Base-by-base conservation (phyloP, 148 eudicot species). In the Rhododendron kiyosumense region DNA sequence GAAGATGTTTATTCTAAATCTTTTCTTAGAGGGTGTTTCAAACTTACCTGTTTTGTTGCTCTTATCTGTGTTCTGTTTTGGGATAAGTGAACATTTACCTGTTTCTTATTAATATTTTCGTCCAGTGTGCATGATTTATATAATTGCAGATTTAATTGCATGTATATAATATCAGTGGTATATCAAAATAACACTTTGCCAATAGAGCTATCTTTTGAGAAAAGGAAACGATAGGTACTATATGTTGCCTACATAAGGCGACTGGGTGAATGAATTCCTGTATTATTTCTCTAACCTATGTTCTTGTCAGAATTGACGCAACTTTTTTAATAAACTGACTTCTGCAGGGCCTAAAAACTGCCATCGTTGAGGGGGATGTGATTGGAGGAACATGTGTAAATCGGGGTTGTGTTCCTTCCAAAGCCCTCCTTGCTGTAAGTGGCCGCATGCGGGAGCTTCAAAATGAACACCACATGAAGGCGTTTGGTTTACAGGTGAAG, bases 401-500 rank as follows among this genome's bases (percentile, higher is more conserved):
- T 90, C 91, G 99, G 85, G 99, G 99, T 61, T 97, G 99, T 90
- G 99, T 97, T 83, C 99, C 99, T 86, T 97, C 99, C 28, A 97
- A 97, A 88, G 99, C 99, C 26, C 95, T 97, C 88, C 92, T 97
- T 85, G 99, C 99, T 84, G 99, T 94, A 65, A 97, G 99, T 90
- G 99, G 99, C 26, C 93, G 99, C 83, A 95, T 97, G 99, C 93
- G 98, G 46, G 99, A 97, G 89, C 98, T 97, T 91, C 99, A 95
- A 86, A 95, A 97, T 85, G 98, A 97, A 82, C 98, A 93, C 32
- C 99, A 97, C 87, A 92, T 97, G 96, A 97, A 95, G 89, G 90
- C 98, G 61, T 97, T 97, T 89, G 99, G 99, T 89, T 86, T 97
- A 87, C 99, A 97, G 97, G 99, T 97, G 48, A 84, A 81, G 49